These are phyloP conservation scores for Xerocomellus chrysenteron DNA, from an alignment of 768 basidiomycete genomes.

Conservation along the genomic window DNA sequence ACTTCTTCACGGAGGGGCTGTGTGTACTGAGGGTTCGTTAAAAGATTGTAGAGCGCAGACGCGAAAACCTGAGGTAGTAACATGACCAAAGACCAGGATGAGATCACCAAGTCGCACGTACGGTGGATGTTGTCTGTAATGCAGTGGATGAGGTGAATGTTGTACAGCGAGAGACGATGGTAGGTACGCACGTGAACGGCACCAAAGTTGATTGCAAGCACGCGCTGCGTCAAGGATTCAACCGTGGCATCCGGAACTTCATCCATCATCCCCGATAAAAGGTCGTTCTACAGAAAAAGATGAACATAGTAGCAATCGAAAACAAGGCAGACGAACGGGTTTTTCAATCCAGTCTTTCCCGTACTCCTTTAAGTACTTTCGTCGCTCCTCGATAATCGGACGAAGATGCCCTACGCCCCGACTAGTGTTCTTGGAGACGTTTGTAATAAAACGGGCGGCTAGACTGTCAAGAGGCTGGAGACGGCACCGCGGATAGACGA, in stretches of 20 bases:
- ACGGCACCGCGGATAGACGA: background rate
- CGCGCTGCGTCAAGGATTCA: constrained; percentile 10
- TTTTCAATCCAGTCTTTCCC: constrained; percentile 31
- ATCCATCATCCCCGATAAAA: constrained; percentile 18
- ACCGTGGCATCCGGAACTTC: background rate
- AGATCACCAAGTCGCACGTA: background rate
- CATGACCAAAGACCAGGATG: background rate
- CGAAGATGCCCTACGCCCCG: constrained; percentile 14
- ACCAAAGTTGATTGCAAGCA: constrained; percentile 12
- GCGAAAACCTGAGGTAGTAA: background rate
- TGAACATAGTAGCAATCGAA: background rate
- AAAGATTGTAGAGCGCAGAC: background rate
- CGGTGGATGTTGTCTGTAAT: background rate
- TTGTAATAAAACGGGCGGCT: constrained; percentile 14
- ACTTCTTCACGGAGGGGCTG: constrained; percentile 37
- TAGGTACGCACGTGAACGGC: constrained; percentile 22
- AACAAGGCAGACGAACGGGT: constrained; percentile 26
- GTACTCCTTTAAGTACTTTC: constrained; percentile 18
- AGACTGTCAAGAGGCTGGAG: constrained; percentile 9
- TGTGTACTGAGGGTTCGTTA: background rate
- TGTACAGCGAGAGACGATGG: background rate
- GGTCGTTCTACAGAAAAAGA: constrained; percentile 25
- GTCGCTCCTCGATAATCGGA: constrained; percentile 33
- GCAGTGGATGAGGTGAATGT: background rate
- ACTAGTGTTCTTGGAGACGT: background rate